A percentile compares a stretch with the other conserved stretches of the same genome.
Conservation (phyloP, 805 yeast species). For the Lachancea sp. region DNA sequence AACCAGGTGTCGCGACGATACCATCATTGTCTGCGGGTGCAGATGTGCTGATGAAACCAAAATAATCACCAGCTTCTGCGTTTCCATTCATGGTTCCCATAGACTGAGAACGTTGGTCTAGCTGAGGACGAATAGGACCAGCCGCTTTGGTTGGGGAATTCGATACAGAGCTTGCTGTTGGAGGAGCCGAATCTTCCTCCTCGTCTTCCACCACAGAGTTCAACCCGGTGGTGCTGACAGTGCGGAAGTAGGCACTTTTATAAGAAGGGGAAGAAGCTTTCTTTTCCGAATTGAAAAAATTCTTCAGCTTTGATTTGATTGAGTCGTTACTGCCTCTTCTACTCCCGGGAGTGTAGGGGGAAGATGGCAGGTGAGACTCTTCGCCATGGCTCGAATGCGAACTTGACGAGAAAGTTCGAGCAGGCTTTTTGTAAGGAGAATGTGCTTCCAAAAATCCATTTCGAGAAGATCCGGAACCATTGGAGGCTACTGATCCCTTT, state of each 20-base stretch:
- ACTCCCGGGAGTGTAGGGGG: slow-evolving; percentile 4
- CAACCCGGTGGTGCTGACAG: slow-evolving; percentile 11
- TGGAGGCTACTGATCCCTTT: neutral
- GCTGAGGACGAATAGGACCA: neutral
- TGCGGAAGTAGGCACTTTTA: slow-evolving; percentile 7
- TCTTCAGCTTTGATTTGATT: slow-evolving; percentile 10
- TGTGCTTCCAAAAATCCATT: neutral
- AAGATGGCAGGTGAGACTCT: neutral
- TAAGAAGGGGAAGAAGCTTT: slow-evolving; percentile 1
- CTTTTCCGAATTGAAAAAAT: slow-evolving; percentile 10
- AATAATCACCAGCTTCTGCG: slow-evolving; percentile 1
- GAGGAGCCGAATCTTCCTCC: slow-evolving; percentile 24
- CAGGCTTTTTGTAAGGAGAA: slow-evolving; percentile 1
- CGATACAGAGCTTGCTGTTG: neutral
- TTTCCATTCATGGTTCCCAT: neutral
- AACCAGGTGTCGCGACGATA: slow-evolving; percentile 3
- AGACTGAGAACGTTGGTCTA: slow-evolving; percentile 8
- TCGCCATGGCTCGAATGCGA: neutral
- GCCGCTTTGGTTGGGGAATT: neutral
- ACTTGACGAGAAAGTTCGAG: neutral
- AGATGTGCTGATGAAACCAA: slow-evolving; percentile 1
- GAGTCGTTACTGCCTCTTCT: slow-evolving; percentile 14
- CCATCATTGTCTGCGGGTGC: neutral
- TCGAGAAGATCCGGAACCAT: neutral
- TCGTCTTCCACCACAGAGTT: slow-evolving; percentile 25